A percentile compares a stretch with the other conserved stretches of the same genome.
Evolutionary conservation across 2,329 filamentous ascomycete species (phyloP).

Genomic region (Chrysoporthe puriensis): DNA sequence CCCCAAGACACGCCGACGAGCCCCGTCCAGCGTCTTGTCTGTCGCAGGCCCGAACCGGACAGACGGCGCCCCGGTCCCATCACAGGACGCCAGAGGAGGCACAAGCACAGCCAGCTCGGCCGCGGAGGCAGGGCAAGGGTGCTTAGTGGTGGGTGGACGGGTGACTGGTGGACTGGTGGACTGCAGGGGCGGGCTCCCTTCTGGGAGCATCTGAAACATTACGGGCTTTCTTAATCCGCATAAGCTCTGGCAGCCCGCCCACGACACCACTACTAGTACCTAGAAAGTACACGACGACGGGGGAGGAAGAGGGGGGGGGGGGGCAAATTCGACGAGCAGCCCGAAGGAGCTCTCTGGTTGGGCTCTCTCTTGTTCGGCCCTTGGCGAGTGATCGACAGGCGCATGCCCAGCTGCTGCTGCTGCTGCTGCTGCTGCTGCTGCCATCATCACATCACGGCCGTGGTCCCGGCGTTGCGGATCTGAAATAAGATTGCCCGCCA

Average conservation of each 20-base stretch:
- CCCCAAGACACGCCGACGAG: too few relatives aligned
- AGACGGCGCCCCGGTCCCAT: too few relatives aligned
- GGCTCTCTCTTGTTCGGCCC: background rate
- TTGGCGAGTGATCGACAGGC: slow-evolving; percentile 8
- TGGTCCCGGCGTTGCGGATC: background rate
- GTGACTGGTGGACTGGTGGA: background rate
- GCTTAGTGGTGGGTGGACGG: background rate
- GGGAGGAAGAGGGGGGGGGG: background rate
- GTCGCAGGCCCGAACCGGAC: too few relatives aligned
- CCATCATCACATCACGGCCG: background rate
- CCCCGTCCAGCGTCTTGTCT: too few relatives aligned
- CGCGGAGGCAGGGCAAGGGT: background rate
- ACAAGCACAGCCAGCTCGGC: background rate
- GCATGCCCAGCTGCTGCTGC: background rate
- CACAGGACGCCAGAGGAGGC: too few relatives aligned
- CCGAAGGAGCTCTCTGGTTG: slow-evolving; percentile 16
- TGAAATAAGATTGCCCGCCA: slow-evolving; percentile 2
- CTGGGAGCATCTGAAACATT: slow-evolving; percentile 20
- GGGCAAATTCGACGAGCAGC: slow-evolving; percentile 13
- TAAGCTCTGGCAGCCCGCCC: slow-evolving; percentile 15
- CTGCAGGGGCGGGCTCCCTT: slow-evolving; percentile 20
- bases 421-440: background rate
- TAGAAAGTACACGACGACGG: background rate
- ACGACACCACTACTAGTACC: too few relatives aligned
- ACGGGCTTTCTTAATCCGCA: slow-evolving; percentile 19